Evolutionary conservation across 2,329 filamentous ascomycete genomes (phyloP).

Genomic region (Scleromitrula shiraiana): DNA sequence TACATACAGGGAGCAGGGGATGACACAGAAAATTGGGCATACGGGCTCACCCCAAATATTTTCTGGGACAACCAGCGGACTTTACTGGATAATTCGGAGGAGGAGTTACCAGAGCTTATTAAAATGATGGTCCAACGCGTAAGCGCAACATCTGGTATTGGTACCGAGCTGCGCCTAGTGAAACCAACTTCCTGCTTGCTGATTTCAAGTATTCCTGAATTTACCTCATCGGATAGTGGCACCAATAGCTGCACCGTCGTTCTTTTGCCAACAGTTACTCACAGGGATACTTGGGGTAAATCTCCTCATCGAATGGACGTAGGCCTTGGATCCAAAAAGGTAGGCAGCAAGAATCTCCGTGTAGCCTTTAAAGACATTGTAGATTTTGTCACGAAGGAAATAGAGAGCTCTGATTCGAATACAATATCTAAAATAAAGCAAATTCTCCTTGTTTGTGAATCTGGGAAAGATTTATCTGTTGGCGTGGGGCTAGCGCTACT

Average conservation of each 20-base stretch:
- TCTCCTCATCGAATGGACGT: conserved; percentile 41
- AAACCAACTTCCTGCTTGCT: conserved; percentile 25
- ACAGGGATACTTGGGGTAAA: conserved; percentile 36
- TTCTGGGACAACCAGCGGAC: conserved; percentile 67
- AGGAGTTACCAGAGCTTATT: conserved; percentile 50
- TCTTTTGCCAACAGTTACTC: conserved; percentile 37
- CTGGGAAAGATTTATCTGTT: conserved; percentile 72
- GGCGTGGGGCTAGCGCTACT: conserved; percentile 69
- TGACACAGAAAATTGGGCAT: conserved; percentile 89
- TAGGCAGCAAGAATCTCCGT: conserved; percentile 77
- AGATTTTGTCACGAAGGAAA: conserved; percentile 20
- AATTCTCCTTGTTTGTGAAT: conserved; percentile 61
- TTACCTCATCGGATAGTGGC: conserved; percentile 2
- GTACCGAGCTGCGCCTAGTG: conserved; percentile 12
- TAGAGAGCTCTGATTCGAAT: neutral
- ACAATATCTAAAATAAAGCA: conserved; percentile 3
- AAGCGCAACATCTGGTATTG: neutral
- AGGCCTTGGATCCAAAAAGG: conserved; percentile 62
- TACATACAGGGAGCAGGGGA: conserved; percentile 96
- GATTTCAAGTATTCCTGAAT: conserved; percentile 16
- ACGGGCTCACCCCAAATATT: conserved; percentile 64
- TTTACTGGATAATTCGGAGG: conserved; percentile 58
- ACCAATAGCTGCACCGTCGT: conserved; percentile 28
- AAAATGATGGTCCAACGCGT: conserved; percentile 32
- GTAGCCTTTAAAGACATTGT: conserved; percentile 47